These are phyloP conservation scores for Alternaria longipes DNA, from an alignment of 2,329 filamentous ascomycete genomes.

Conservation along the genomic window DNA sequence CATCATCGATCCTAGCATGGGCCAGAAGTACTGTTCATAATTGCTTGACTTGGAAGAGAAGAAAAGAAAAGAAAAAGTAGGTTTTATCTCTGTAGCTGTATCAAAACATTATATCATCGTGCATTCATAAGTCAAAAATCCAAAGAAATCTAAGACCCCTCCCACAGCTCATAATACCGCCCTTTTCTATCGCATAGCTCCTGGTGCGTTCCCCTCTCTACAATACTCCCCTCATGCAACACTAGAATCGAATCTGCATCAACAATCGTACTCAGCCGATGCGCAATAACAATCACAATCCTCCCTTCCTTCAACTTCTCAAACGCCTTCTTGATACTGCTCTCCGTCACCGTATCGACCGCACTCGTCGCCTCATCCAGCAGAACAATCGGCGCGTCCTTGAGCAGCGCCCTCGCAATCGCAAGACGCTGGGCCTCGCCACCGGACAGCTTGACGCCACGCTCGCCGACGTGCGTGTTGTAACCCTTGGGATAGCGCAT, in stretches of 20 bases:
- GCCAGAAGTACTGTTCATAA: background rate
- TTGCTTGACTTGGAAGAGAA: background rate
- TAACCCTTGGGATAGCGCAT: slow-evolving; percentile 61
- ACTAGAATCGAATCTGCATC: slow-evolving; percentile 54
- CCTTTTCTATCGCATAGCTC: slow-evolving; percentile 4
- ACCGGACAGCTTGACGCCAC: slow-evolving; percentile 65
- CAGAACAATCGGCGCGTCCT: slow-evolving; percentile 81
- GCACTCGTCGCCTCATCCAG: slow-evolving; percentile 88
- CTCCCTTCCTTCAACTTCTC: slow-evolving; percentile 63
- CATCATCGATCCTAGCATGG: background rate
- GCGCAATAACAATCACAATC: slow-evolving; percentile 66
- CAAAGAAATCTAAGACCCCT: background rate
- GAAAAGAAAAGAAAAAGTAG: background rate
- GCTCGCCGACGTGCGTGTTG: slow-evolving; percentile 52
- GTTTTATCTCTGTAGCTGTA: background rate
- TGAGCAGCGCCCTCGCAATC: slow-evolving; percentile 78
- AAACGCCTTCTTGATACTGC: slow-evolving; percentile 70
- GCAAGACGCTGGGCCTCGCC: slow-evolving; percentile 73
- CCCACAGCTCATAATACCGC: background rate
- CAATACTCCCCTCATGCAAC: slow-evolving; percentile 10
- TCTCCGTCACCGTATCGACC: slow-evolving; percentile 76
- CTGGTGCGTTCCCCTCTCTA: slow-evolving; percentile 21
- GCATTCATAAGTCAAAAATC: background rate
- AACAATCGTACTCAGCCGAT: too few species aligned
- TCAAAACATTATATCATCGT: too few species aligned